Conservation (phyloP, 2,329 filamentous ascomycete genomes). For the Dactylellina drechsleri region DNA sequence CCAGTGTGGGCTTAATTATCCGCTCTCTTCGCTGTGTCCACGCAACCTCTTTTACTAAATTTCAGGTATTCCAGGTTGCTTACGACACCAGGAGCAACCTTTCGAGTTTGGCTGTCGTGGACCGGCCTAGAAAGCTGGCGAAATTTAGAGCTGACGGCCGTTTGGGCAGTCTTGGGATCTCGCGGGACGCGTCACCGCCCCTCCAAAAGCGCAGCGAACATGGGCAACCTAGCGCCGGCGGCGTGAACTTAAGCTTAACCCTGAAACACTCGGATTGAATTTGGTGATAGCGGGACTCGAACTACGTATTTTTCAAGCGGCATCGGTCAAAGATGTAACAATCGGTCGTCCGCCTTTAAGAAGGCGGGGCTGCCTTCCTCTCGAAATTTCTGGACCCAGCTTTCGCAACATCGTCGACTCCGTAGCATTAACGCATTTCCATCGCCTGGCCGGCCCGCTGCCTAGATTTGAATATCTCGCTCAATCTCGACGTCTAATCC, state of each 20-base stretch:
- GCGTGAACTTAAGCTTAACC: constrained; percentile 41
- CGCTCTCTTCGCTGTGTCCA: constrained; percentile 4
- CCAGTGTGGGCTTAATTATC: too few relatives aligned
- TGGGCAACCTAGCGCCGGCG: constrained; percentile 48
- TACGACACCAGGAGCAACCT: constrained; percentile 42
- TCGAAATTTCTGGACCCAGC: background rate
- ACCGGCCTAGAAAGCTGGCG: constrained; percentile 10
- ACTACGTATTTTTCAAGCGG: constrained; percentile 6
- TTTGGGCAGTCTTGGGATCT: constrained; percentile 2
- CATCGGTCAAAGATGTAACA: constrained; percentile 5
- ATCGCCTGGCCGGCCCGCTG: constrained; percentile 12
- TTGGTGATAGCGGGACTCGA: constrained; percentile 8
- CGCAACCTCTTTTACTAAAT: constrained; percentile 22
- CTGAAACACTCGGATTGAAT: constrained; percentile 23
- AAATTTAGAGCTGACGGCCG: constrained; percentile 40
- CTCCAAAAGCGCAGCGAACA: constrained; percentile 36
- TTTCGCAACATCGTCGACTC: constrained; percentile 8
- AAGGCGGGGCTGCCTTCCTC: constrained; percentile 26
- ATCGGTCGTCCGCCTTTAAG: constrained; percentile 29
- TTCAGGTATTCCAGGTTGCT: constrained; percentile 21
- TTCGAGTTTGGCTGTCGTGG: constrained; percentile 12
- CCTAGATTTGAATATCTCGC: constrained; percentile 11
- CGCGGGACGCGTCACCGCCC: constrained; percentile 45
- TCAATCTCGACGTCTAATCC: too few relatives aligned
- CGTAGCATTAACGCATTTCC: constrained; percentile 1